Evolutionary conservation across 1,284 basidiomycete genomes (phyloP), one percentile per base, ranked within the genome.

Genomic region (Irpex sp.): DNA sequence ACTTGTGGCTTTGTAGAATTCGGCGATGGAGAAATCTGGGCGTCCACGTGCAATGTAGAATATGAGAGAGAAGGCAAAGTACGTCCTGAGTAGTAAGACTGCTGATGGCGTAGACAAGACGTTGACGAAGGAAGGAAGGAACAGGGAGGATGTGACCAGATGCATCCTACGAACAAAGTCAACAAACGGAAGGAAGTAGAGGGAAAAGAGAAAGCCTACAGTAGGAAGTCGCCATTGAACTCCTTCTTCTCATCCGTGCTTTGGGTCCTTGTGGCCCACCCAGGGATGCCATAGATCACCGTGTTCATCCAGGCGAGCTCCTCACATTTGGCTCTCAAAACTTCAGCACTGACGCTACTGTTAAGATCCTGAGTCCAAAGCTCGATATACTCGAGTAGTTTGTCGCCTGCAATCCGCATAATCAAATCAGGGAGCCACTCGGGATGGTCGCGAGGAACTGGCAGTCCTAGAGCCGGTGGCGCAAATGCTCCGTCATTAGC

Each of bases 111-210:
- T 63, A 68, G 68, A 66, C 61, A 69, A 65, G 47, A 67, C 71
- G 0, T 68, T 63, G 51, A 75, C 58, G 55, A 80, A 61, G 1
- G 76, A 75, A 5, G 76, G 73, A 26, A 80, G 63, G 72, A 83
- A 81, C 46, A 83, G 66, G 1, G 74, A 70, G 3, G 81, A 83
- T 0, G 81, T 84, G 33, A 82, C 76, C 5, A 80, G 67, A 63
- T 83, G 82, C 75, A 81, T 76, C 15, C 78, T 79, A 60, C 1
- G 19, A 3, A 8, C 33, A 8, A 36, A 19, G 17, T 53, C 21
- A 37, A 9, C 11, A 1, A 13, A 11, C 21, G 33, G n/a, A 47
- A 19, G 0, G 36, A 13, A 51, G 49, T 49, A 26, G 66, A 15
- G 9, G 49, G 39, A 39, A 39, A 5, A 15, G 17, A 55, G 51